Base-by-base conservation (phyloP, 768 basidiomycete species). In the Nidularia pulvinata region DNA sequence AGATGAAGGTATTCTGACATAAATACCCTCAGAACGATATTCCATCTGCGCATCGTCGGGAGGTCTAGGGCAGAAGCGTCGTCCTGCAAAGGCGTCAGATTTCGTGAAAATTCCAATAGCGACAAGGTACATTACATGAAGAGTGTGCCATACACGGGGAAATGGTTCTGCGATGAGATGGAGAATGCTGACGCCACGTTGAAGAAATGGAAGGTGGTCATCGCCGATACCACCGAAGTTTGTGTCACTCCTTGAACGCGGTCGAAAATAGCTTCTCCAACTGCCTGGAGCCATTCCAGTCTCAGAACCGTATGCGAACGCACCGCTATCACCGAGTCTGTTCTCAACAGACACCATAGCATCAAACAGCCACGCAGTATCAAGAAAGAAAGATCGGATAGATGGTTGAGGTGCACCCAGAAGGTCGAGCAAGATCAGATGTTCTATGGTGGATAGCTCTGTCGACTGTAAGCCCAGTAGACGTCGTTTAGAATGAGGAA, bases 321-420 rank as follows among this genome's bases (percentile, higher is more conserved):
- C 76, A 1, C 86, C 89, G 7, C 75, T 81, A 32, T 82, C 77
- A 0, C 83, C 83, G 22, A 99, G 73, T 33, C 90, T 76, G 22
- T 71, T 65, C 65, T 99, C 96, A n/a, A 81, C 84, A 44, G 80
- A 80, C 3, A 73, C 74, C 66, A 99, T 74, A 4, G 83, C 78
- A 66, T 93, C 89, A 64, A 92, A 95, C 39, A 99, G 74, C 97
- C 97, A 98, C 5, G 88, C 93, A 1, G 97, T 99, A 51, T 94
- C 85, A 5, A 83, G 70, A 69, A 84, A 98, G 62, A 85, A 97
- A 5, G 90, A 93, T 39, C 82, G 83, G 48, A 99, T 87, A 10
- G 63, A 69, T 2, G 97, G 95, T 50, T 82, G 69, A 2, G 80
- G 71, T 6, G 92, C 84, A 25, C 97, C 97, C 14, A 99, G 77